Base-by-base conservation (phyloP, 75 land plant genomes). In the Cupressus sempervirens region DNA sequence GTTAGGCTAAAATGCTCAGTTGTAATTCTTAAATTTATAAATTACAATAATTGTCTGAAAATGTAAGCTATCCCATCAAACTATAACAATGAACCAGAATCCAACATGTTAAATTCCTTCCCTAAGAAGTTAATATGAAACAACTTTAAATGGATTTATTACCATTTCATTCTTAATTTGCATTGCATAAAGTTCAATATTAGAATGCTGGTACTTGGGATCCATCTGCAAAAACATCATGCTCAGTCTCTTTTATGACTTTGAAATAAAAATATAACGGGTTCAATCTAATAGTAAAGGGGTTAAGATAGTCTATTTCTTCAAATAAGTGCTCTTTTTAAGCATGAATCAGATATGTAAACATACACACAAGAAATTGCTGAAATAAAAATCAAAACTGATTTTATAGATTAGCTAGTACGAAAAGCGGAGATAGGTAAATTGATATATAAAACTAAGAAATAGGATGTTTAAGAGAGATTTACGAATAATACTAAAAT, bases 131-230 rank as follows among this genome's bases (percentile, higher is more conserved):
- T 5, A 35, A 76, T 45, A 16, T 40, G 38, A 76, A 84, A 84
- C 14, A 70, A 70, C 35, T 70, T n/a, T 32, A 32, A 32, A 70
- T 79, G 23, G 45, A 43, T 26, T 23, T 67, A n/a, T 46, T 56
- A 58, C 83, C 48, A 76, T 43, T 74, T 85, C 48, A 26, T 76
- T 35, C 88, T 93, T 92, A 43, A 48, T 52, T 53, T 86, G 89
- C 95, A 97, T 92, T 40, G 90, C 81, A 87, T 76, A 95, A 14
- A 97, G 90, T 13, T 97, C 94, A 53, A 97, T 97, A 74, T 92
- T 93, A 46, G 90, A 87, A 86, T 97, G 99, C 45, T 92, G 97
- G 83, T 91, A 95, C 83, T 88, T 89, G n/a, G 35, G 58, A 85
- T 97, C 93, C 99, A 97, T 95, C 99, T 97, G 89, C 86, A 91